phyloP scores from a whole-genome alignment of 2,329 filamentous ascomycete species.

The Fusarium tanahbumbuense region DNA sequence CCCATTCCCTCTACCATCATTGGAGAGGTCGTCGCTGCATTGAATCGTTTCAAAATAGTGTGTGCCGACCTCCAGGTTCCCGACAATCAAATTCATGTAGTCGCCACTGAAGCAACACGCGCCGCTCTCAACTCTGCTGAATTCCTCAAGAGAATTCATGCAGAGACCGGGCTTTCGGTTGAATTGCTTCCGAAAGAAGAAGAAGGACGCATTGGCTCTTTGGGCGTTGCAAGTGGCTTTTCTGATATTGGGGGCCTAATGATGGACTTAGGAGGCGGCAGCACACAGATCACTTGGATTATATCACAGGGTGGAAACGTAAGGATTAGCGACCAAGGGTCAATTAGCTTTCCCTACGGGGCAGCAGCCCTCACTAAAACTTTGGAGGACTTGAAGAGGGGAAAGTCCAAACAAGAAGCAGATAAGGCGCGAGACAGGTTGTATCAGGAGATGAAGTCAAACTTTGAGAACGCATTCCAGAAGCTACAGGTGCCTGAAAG shows the following conservation, averaged over 20 bases:
- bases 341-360: slow-evolving; percentile 26
- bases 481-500: slow-evolving; percentile 16
- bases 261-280: slow-evolving; percentile 31
- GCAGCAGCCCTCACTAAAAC: slow-evolving; percentile 26
- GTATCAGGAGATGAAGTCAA: slow-evolving; percentile 12
- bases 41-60: slow-evolving; percentile 28
- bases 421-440: slow-evolving; percentile 15
- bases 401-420: slow-evolving; percentile 24
- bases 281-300: slow-evolving; percentile 32
- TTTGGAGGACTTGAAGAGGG: slow-evolving; percentile 10
- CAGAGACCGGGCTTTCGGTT: slow-evolving; percentile 4
- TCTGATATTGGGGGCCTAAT: slow-evolving; percentile 26
- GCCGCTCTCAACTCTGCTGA: slow-evolving; percentile 27
- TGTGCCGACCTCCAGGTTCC: slow-evolving; percentile 23
- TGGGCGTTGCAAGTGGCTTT: slow-evolving; percentile 27
- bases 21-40: slow-evolving; percentile 18
- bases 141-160: slow-evolving; percentile 10
- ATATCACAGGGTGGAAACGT: slow-evolving; percentile 27
- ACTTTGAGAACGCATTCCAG: slow-evolving; percentile 22
- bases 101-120: slow-evolving; percentile 29
- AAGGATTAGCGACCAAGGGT: slow-evolving; percentile 27
- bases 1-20: slow-evolving; percentile 19
- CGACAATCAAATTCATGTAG: slow-evolving; percentile 11
- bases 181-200: slow-evolving; percentile 28
- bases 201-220: slow-evolving; percentile 22